These are phyloP conservation scores for Apiospora aurea DNA, from an alignment of 2,329 filamentous ascomycete species.

Conservation along the genomic window DNA sequence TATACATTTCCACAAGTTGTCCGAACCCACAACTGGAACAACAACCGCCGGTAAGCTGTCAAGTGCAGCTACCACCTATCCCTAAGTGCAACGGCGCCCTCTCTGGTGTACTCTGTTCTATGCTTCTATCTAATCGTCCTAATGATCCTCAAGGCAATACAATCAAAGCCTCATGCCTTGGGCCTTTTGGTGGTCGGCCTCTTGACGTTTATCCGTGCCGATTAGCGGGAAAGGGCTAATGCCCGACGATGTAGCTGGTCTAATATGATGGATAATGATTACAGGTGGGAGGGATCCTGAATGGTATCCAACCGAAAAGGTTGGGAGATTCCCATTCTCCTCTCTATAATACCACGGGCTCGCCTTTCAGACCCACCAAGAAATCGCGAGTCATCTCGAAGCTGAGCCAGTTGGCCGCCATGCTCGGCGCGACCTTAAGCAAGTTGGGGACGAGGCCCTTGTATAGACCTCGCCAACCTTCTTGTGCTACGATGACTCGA, in stretches of 20 bases:
- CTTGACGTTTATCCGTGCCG: slow-evolving; percentile 12
- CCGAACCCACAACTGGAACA: background rate
- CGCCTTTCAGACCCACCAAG: slow-evolving; percentile 67
- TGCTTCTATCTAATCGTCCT: slow-evolving; percentile 25
- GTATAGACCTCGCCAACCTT: slow-evolving; percentile 87
- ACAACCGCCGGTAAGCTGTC: background rate
- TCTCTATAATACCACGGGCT: slow-evolving; percentile 34
- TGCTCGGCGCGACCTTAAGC: slow-evolving; percentile 95
- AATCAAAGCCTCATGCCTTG: background rate
- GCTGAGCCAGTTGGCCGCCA: slow-evolving; percentile 98
- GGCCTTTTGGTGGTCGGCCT: background rate
- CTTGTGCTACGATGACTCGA: slow-evolving; percentile 79
- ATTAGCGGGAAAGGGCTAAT: background rate
- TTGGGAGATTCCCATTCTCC: background rate
- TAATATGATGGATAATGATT: slow-evolving; percentile 27
- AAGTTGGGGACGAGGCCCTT: slow-evolving; percentile 96
- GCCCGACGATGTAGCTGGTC: slow-evolving; percentile 9
- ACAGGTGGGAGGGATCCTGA: slow-evolving; percentile 28
- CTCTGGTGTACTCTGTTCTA: slow-evolving; percentile 20
- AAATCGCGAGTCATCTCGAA: slow-evolving; percentile 95
- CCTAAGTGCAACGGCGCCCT: background rate
- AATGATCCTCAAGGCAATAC: slow-evolving; percentile 10
- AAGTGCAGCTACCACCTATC: background rate
- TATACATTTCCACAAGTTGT: slow-evolving; percentile 9
- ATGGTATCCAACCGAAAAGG: slow-evolving; percentile 25